Conservation (phyloP, 768 basidiomycete genomes). For the Trametes cinnabarina region DNA sequence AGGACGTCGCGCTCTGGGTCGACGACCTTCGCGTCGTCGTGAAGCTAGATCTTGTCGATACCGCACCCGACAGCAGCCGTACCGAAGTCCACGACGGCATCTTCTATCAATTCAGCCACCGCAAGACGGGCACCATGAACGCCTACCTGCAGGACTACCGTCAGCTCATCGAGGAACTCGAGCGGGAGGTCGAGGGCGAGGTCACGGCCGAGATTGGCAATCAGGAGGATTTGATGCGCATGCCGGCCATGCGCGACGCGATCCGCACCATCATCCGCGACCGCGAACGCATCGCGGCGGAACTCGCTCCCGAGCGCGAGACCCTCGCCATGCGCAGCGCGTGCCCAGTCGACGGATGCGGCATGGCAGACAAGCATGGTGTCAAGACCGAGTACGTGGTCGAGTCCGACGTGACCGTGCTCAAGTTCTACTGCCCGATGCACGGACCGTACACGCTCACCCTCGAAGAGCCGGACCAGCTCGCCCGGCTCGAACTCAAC, state of each 20-base stretch:
- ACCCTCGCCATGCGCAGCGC: slow-evolving; percentile 26
- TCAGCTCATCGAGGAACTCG: slow-evolving; percentile 17
- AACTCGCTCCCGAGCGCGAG: slow-evolving; percentile 4
- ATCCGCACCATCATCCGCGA: slow-evolving; percentile 11
- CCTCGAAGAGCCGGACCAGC: slow-evolving; percentile 17
- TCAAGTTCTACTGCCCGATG: slow-evolving; percentile 28
- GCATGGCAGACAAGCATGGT: slow-evolving; percentile 21
- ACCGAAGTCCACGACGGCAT: slow-evolving; percentile 16
- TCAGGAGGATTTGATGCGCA: slow-evolving; percentile 8
- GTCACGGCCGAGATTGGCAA: not conserved
- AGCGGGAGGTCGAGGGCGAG: slow-evolving; percentile 7
- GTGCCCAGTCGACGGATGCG: slow-evolving; percentile 29
- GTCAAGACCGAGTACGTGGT: slow-evolving; percentile 18
- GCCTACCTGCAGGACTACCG: slow-evolving; percentile 25
- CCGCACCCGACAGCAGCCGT: slow-evolving; percentile 22
- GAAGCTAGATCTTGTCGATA: slow-evolving; percentile 32
- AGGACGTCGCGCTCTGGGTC: not conserved
- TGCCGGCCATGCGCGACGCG: slow-evolving; percentile 6
- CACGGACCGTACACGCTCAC: slow-evolving; percentile 28
- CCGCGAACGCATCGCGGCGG: slow-evolving; percentile 1
- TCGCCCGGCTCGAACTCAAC: slow-evolving; percentile 7
- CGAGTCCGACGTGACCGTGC: not conserved
- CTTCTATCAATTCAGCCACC: slow-evolving; percentile 28
- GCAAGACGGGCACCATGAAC: slow-evolving; percentile 22
- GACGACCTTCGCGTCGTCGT: slow-evolving; percentile 14